phyloP scores from a whole-genome alignment of 352 stramenopile species.

The Paralagenidium karlingii region DNA sequence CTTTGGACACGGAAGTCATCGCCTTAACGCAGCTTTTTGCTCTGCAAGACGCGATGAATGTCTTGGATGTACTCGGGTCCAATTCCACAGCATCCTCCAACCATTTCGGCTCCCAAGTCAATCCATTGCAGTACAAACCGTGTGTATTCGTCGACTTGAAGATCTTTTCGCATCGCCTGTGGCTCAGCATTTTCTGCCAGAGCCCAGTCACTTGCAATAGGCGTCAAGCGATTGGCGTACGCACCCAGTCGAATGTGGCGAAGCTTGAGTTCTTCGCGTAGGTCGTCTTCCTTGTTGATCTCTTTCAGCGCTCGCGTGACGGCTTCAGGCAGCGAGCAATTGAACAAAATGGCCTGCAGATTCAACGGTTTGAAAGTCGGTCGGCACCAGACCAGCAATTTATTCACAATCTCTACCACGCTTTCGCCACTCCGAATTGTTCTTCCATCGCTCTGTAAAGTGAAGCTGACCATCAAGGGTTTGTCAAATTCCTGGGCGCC shows the following conservation, averaged over 20 bases:
- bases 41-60: constrained; percentile 20
- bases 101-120: constrained; percentile 36
- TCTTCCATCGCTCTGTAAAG: constrained; percentile 41
- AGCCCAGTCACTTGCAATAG: constrained; percentile 61
- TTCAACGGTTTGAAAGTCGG: constrained; percentile 10
- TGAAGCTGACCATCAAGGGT: constrained; percentile 77
- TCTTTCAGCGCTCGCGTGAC: constrained; percentile 63
- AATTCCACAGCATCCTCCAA: constrained; percentile 89
- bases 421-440: constrained; percentile 57
- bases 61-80: constrained; percentile 70
- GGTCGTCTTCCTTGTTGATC: constrained; percentile 17
- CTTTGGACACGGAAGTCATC: too few relatives aligned
- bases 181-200: constrained; percentile 50
- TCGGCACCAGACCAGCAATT: constrained; percentile 12
- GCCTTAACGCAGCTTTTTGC: constrained; percentile 8
- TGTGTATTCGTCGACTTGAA: constrained; percentile 50
- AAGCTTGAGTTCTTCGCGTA: constrained; percentile 2
- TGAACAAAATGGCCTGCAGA: constrained; percentile 78
- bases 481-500: constrained; percentile 28
- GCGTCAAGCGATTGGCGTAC: constrained; percentile 83
- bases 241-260: constrained; percentile 39
- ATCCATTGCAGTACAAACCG: constrained; percentile 66
- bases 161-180: constrained; percentile 76
- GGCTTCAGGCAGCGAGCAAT: constrained; percentile 79
- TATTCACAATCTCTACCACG: constrained; percentile 23